Evolutionary conservation across 1,284 basidiomycete genomes (phyloP), one percentile per base, ranked within the genome.

Genomic region (Leccinum subspadiceum): DNA sequence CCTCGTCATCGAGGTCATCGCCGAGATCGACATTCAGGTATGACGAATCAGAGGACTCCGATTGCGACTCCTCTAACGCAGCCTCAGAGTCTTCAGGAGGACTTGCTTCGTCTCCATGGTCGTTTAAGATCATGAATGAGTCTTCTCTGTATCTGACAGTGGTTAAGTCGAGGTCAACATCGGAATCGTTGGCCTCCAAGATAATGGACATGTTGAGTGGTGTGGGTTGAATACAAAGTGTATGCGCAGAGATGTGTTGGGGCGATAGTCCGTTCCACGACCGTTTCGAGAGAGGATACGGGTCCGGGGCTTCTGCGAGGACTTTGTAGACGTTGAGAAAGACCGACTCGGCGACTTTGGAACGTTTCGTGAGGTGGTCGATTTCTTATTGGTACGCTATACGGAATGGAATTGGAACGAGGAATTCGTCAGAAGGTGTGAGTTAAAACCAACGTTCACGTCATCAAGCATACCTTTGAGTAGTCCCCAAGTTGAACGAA

Each of bases 301-400:
- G 97, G 75, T 99, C 96, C 0, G 96, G 95, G 5, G 93, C 95
- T 70, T 96, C 94, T 0, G 93, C 92, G 4, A 99, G 76, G 24
- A 96, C 85, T 74, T 97, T 97, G 81, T 97, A 97, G 12, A 96
- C 88, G 66, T 89, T 92, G 33, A 98, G 79, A 75, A 99, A 97
- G 0, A 94, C 92, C 68, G 92, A 96, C 78, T 99, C 97, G 1
- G 95, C 90, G n/a, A 84, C 77, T 72, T 97, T 98, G 33, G 90
- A 92, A 6, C 96, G 88, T 65, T 93, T 93, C 0, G 95, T 98
- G 61, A 99, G 84, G 67, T 80, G 89, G 77, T 99, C 97, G 63
- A 99, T 98, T 77, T 99, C 96, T 6, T 89, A 83, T 76, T 99
- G 96, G 78, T 99, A 98, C 4, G 94, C 94, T 93, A 33, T 52